Evolutionary conservation across 139 green algal species (phyloP).

Genomic region (Mychonastes homosphaera): DNA sequence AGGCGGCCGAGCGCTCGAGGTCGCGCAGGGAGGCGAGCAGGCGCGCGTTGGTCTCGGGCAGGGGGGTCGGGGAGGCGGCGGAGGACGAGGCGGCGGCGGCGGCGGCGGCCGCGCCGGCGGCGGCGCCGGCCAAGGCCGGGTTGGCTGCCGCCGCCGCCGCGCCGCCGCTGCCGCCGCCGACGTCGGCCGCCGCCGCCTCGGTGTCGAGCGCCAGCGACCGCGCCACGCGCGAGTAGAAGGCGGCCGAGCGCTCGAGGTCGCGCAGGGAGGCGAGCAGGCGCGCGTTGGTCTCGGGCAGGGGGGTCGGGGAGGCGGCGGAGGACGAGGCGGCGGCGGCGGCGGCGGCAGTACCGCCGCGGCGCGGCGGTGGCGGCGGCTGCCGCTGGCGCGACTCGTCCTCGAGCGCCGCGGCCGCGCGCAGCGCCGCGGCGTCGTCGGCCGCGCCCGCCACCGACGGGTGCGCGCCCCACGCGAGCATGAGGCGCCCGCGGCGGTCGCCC

Average conservation of each 20-base stretch:
- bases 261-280: neutral
- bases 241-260: neutral
- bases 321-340: too few species aligned
- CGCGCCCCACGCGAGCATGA: too few species aligned
- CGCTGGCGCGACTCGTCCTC: too few species aligned
- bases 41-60: neutral
- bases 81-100: too few species aligned
- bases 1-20: constrained; percentile 1
- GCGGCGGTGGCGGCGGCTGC: too few species aligned
- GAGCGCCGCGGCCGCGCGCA: too few species aligned
- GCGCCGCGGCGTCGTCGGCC: too few species aligned
- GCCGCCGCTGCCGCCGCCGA: neutral
- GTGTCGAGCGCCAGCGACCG: neutral
- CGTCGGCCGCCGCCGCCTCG: neutral
- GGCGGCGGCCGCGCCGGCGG: constrained; percentile 4
- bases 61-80: too few species aligned
- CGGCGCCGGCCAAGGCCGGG: constrained; percentile 18
- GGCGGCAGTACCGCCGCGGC: constrained; percentile 10
- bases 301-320: too few species aligned
- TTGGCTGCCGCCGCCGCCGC: neutral
- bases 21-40: neutral
- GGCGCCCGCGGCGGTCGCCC: too few species aligned
- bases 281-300: neutral
- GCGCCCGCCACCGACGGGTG: too few species aligned
- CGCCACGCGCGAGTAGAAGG: neutral